Evolutionary conservation across 148 eudicot genomes (phyloP), one percentile per base, ranked within the genome.

Genomic region (Cornus suecica): DNA sequence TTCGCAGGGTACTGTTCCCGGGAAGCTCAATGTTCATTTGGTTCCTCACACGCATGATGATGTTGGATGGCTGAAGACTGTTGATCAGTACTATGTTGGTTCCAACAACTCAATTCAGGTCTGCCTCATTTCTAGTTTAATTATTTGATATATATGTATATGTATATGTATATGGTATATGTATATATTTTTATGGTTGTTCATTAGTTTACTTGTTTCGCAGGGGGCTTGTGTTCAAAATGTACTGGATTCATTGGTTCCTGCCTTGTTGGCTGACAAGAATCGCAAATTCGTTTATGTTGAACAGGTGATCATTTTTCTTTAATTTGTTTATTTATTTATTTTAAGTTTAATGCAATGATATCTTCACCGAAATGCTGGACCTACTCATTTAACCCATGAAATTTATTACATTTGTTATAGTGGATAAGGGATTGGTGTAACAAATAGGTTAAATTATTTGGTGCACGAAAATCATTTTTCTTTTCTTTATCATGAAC

Each of bases 21-120:
- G 82, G 56, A 93, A 93, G 75, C 78, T 93, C 11, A 93, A 90
- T 75, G 97, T 93, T 56, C 97, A 93, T 80, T 69, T 93, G 82
- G 97, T 93, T 0, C 80, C 97, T 73, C 97, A 93, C 73, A 71
- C 90, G 24, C 97, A 93, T 42, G 95, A 93, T 68, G 97, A 93
- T 76, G 97, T 92, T 42, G 97, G 97, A 0, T 93, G 97, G 95
- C 78, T 90, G 84, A 93, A 93, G 82, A 93, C 97, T 42, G 78
- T 93, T 78, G 97, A 93, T 82, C 97, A 93, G 83, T 93, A 91
- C 84, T 93, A 90, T 74, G 95, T 93, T 34, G 97, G 97, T 41
- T 89, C 95, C 52, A 93, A 93, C 68, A 93, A 91, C 77, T 86
- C 95, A 31, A 86, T 93, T 65, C 93, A 89, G 93, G 95, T 92